Evolutionary conservation across 768 basidiomycete genomes (phyloP), one percentile per base, ranked within the genome.

Genomic region (Infundibulicybe gibba): DNA sequence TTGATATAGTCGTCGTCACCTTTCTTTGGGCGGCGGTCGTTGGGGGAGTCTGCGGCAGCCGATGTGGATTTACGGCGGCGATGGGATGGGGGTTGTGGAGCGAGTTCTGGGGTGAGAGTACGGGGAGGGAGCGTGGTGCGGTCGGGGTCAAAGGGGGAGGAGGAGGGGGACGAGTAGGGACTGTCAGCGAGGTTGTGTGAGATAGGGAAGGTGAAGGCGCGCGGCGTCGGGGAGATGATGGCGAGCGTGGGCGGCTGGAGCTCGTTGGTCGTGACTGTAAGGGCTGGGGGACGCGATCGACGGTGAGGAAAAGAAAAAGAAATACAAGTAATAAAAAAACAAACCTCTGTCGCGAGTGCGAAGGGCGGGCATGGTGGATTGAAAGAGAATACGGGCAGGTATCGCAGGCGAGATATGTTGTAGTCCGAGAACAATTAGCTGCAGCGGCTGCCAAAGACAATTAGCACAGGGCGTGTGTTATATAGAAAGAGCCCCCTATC

Each of bases 1-100:
- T 88, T 88, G 70, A 90, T 81, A 59, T 90, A 90, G 63, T 87
- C 85, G 41, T 85, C 85, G 64, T 89, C 87, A 55, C 87, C 87
- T 70, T 83, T 82, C 66, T 71, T 80, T 51, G 83, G 77, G 49
- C 77, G 65, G 53, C 79, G 79, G 50, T 83, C 81, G 57, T 67
- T 56, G 25, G 25, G 25, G 44, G 62, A 68, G 62, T 72, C 71
- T 58, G 62, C 72, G 57, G 67, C 66, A 43, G 68, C 73, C 39
- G 72, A 72, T 45, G 60, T 68, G 25, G 73, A 74, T 60, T 79
- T 81, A 61, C 78, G 72, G 43, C 79, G 79, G 58, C 76, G 75
- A 55, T 72, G 72, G 10, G 66, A 61, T 17, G 69, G 56, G 61
- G 52, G 73, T 55, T 50, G 66, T 55, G 60, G 64, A 62, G 54